A percentile compares a stretch with the other conserved stretches of the same genome.
Evolutionary conservation across 164 flowering plant species (phyloP).

Genomic region (Vitis riparia): DNA sequence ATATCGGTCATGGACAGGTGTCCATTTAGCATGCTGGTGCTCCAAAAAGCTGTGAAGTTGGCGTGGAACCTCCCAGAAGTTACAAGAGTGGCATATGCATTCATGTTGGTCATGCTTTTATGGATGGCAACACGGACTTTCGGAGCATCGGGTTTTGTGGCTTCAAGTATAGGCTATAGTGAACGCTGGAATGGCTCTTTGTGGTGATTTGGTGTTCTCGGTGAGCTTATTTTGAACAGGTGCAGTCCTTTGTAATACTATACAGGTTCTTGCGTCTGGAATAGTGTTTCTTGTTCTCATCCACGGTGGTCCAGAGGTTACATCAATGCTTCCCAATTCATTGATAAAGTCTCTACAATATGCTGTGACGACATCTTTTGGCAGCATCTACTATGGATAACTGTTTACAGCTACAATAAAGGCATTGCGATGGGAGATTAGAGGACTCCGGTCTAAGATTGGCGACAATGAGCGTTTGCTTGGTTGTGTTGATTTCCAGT

Average conservation of each 20-base stretch:
- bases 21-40: conserved; percentile 92
- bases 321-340: conserved; percentile 77
- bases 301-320: conserved; percentile 79
- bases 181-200: conserved; percentile 95
- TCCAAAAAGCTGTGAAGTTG: conserved; percentile 87
- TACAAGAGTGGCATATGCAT: conserved; percentile 72
- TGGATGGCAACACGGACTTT: conserved; percentile 97
- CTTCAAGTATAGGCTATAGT: conserved; percentile 73
- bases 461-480: conserved; percentile 95
- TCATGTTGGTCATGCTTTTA: conserved; percentile 80
- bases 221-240: conserved; percentile 98
- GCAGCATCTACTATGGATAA: conserved; percentile 98
- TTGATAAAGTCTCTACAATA: conserved; percentile 62
- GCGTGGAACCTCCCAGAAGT: conserved; percentile 90
- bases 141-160: conserved; percentile 94
- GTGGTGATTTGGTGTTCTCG: conserved; percentile 98
- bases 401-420: conserved; percentile 96
- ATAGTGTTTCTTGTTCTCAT: conserved; percentile 90
- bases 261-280: conserved; percentile 96
- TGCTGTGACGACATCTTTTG: conserved; percentile 93
- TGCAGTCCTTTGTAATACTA: conserved; percentile 91
- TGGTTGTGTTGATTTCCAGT: conserved; percentile 93
- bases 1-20: conserved; percentile 96
- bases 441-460: conserved; percentile 94
- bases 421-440: conserved; percentile 96